A percentile compares a stretch with the other conserved stretches of the same genome.
phyloP scores from a whole-genome alignment of 495 filamentous ascomycete species.

The Penicillium coffeae region DNA sequence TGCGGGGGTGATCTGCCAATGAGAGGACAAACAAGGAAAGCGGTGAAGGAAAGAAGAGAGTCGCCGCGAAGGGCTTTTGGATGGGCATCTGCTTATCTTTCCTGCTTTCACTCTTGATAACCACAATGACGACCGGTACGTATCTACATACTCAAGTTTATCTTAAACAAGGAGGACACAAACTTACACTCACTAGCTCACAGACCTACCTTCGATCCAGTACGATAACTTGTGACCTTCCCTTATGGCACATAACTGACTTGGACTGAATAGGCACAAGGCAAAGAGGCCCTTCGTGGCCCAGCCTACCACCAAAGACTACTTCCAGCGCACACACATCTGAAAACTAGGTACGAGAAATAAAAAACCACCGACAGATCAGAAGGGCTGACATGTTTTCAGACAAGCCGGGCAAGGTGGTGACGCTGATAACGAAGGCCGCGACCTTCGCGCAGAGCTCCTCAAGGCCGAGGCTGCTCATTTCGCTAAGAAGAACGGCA shows the following conservation, averaged over 20 bases:
- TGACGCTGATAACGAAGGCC: constrained; percentile 65
- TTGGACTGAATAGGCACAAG: constrained; percentile 63
- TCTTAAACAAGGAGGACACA: not conserved
- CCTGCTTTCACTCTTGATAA: not conserved
- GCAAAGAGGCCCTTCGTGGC: constrained; percentile 91
- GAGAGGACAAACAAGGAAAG: not conserved
- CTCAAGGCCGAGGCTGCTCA: constrained; percentile 83
- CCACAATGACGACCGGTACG: constrained; percentile 65
- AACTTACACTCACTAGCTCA: constrained; percentile 51
- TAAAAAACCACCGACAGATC: not conserved
- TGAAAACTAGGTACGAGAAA: constrained; percentile 70
- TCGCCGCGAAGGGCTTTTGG: not conserved
- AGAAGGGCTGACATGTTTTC: constrained; percentile 13
- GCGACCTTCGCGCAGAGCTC: constrained; percentile 88
- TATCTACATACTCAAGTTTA: not conserved
- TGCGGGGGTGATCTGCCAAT: constrained; percentile 5
- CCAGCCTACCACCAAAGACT: constrained; percentile 96
- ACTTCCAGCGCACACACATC: constrained; percentile 83
- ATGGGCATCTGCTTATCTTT: not conserved
- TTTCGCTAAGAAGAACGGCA: constrained; percentile 77
- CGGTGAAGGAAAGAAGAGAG: constrained; percentile 6
- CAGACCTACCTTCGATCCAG: constrained; percentile 90
- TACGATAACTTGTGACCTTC: constrained; percentile 39
- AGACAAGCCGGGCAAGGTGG: constrained; percentile 87
- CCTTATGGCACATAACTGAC: constrained; percentile 6